A percentile compares a stretch with the other conserved stretches of the same genome.
phyloP scores from a whole-genome alignment of 2,329 filamentous ascomycete genomes.

The Endoconidiophora laricicola region DNA sequence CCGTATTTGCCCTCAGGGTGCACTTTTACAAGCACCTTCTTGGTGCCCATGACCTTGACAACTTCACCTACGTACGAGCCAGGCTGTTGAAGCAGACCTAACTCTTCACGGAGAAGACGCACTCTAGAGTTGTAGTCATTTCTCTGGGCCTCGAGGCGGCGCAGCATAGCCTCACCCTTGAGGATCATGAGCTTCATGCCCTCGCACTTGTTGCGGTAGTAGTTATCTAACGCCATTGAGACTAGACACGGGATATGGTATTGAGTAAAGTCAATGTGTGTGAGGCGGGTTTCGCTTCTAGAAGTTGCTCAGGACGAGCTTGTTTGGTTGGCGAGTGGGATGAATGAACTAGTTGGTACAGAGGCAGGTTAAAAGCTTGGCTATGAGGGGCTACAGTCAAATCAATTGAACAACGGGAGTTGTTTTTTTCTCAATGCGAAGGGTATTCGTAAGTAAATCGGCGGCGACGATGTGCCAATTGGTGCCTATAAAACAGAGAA shows the following conservation, averaged over 20 bases:
- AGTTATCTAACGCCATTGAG: constrained; percentile 95
- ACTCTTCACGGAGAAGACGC: constrained; percentile 82
- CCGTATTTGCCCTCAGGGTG: constrained; percentile 99
- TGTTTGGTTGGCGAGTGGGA: neutral
- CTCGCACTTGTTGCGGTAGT: constrained; percentile 99
- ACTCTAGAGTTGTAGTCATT: constrained; percentile 99
- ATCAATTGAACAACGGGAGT: too few species aligned
- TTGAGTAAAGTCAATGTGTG: neutral
- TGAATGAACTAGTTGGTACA: neutral
- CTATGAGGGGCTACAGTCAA: too few species aligned
- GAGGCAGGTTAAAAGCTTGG: neutral
- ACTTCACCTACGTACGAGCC: constrained; percentile 98
- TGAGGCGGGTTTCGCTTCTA: too few species aligned
- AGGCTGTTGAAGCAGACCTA: constrained; percentile 88
- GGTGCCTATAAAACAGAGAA: too few species aligned
- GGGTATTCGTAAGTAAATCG: too few species aligned
- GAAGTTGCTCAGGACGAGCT: neutral
- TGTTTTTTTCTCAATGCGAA: too few species aligned
- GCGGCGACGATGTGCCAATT: too few species aligned
- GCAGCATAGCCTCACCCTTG: constrained; percentile 88
- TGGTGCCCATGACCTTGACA: constrained; percentile 99
- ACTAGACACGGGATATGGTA: neutral
- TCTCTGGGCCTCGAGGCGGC: constrained; percentile 88
- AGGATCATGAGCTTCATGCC: constrained; percentile 99
- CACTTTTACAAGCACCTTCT: constrained; percentile 97